Evolutionary conservation across 2,329 filamentous ascomycete species (phyloP).

Genomic region (Teratosphaeria destructans): DNA sequence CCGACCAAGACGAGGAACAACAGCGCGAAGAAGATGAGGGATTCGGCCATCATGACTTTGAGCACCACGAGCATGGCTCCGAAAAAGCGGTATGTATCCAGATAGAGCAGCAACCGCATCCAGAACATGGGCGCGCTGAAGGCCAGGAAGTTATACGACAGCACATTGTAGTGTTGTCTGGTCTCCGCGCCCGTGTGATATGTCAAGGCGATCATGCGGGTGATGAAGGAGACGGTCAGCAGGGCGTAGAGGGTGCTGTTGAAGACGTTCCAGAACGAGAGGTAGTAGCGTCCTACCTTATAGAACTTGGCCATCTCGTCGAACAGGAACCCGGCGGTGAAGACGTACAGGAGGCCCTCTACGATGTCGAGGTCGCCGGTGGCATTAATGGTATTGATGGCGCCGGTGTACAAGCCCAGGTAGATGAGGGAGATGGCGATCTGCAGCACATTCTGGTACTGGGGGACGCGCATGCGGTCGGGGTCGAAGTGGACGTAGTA

Average conservation of each 20-base stretch:
- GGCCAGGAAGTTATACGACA: slow-evolving; percentile 90
- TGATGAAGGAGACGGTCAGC: slow-evolving; percentile 64
- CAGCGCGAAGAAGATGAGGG: slow-evolving; percentile 90
- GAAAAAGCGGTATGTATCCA: slow-evolving; percentile 91
- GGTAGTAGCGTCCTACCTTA: slow-evolving; percentile 84
- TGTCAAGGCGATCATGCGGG: slow-evolving; percentile 67
- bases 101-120: slow-evolving; percentile 81
- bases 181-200: slow-evolving; percentile 42
- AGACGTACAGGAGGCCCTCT: slow-evolving; percentile 77
- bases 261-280: slow-evolving; percentile 93
- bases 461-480: slow-evolving; percentile 82
- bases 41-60: slow-evolving; percentile 58
- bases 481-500: slow-evolving; percentile 83
- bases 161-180: slow-evolving; percentile 54
- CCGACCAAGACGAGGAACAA: slow-evolving; percentile 71
- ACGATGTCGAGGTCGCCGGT: slow-evolving; percentile 72
- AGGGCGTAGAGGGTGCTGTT: slow-evolving; percentile 75
- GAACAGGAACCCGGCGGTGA: slow-evolving; percentile 82
- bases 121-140: slow-evolving; percentile 96
- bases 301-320: slow-evolving; percentile 84
- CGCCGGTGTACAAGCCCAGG: slow-evolving; percentile 73
- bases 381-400: slow-evolving; percentile 84
- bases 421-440: slow-evolving; percentile 76
- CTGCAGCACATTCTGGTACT: slow-evolving; percentile 86
- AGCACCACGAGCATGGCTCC: slow-evolving; percentile 96